Evolutionary conservation across 139 green algal genomes (phyloP).

Genomic region (Nannochloris sp.): DNA sequence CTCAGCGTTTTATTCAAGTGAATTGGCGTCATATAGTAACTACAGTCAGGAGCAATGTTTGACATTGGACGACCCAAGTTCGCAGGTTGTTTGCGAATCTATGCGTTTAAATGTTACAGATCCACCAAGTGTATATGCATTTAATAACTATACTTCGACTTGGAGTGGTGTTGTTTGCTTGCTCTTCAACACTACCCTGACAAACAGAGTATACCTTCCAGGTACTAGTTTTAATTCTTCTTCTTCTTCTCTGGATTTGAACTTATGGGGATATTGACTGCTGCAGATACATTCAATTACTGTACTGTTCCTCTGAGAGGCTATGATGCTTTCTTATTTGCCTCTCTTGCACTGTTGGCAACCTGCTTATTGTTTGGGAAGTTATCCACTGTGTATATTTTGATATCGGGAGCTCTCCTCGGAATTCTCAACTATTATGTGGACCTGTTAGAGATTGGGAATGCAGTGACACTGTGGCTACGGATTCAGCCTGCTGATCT

Average conservation of each 20-base stretch:
- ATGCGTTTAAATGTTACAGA: slow-evolving; percentile 23
- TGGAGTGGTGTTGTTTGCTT: slow-evolving; percentile 25
- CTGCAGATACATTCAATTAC: slow-evolving; percentile 16
- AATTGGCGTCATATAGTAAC: too few relatives aligned
- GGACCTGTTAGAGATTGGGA: slow-evolving; percentile 58
- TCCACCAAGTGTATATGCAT: slow-evolving; percentile 25
- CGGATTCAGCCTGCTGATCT: slow-evolving; percentile 51
- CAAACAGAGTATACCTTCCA: slow-evolving; percentile 7
- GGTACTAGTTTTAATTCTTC: background rate
- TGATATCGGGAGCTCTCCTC: slow-evolving; percentile 40
- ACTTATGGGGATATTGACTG: too few relatives aligned
- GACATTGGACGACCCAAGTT: too few relatives aligned
- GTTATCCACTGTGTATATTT: slow-evolving; percentile 33
- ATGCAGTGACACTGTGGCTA: slow-evolving; percentile 62
- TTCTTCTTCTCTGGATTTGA: too few relatives aligned
- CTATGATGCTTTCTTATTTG: slow-evolving; percentile 39
- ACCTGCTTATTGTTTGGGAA: slow-evolving; percentile 33
- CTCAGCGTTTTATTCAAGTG: too few relatives aligned
- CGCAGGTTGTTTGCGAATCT: too few relatives aligned
- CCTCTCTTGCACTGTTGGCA: slow-evolving; percentile 24
- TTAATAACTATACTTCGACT: background rate
- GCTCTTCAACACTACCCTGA: slow-evolving; percentile 24
- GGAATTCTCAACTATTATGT: slow-evolving; percentile 40
- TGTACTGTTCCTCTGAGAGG: slow-evolving; percentile 25
- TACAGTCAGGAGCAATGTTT: too few relatives aligned